phyloP scores from a whole-genome alignment of 495 filamentous ascomycete species.

The Hypoxylon intermedium region DNA sequence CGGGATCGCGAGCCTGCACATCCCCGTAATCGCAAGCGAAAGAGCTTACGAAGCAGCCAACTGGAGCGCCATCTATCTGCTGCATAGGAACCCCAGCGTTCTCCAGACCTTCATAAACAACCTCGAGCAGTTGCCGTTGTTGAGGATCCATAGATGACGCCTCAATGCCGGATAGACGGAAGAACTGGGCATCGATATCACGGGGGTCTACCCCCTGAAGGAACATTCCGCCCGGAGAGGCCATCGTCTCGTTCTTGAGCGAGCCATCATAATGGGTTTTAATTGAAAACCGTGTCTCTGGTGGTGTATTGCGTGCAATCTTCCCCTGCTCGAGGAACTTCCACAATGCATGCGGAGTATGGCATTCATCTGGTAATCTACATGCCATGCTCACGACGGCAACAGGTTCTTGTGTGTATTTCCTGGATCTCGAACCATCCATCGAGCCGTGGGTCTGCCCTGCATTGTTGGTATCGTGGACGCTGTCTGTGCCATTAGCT shows the following conservation, averaged over 20 bases:
- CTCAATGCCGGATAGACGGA: conserved; percentile 72
- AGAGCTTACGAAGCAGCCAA: conserved; percentile 81
- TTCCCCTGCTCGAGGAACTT: conserved; percentile 62
- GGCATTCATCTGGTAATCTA: conserved; percentile 54
- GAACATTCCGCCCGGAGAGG: conserved; percentile 39
- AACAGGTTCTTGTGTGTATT: conserved; percentile 43
- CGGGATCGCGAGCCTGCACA: conserved; percentile 20
- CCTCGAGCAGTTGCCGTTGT: conserved; percentile 76
- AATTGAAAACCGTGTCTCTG: conserved; percentile 65
- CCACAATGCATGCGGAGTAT: conserved; percentile 59
- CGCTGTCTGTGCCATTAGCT: neutral
- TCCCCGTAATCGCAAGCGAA: conserved; percentile 74
- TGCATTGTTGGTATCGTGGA: neutral
- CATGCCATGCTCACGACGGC: conserved; percentile 60
- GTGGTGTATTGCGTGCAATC: conserved; percentile 57
- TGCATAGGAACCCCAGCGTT: conserved; percentile 80
- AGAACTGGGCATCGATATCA: conserved; percentile 80
- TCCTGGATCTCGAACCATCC: neutral
- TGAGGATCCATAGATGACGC: conserved; percentile 82
- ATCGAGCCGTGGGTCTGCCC: neutral
- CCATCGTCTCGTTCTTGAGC: conserved; percentile 74
- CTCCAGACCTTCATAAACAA: conserved; percentile 82
- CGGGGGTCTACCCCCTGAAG: conserved; percentile 60
- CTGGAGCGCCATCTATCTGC: conserved; percentile 68
- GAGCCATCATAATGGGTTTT: conserved; percentile 56